phyloP scores from a whole-genome alignment of 2,329 filamentous ascomycete species.

The Tolypocladium capitatum region DNA sequence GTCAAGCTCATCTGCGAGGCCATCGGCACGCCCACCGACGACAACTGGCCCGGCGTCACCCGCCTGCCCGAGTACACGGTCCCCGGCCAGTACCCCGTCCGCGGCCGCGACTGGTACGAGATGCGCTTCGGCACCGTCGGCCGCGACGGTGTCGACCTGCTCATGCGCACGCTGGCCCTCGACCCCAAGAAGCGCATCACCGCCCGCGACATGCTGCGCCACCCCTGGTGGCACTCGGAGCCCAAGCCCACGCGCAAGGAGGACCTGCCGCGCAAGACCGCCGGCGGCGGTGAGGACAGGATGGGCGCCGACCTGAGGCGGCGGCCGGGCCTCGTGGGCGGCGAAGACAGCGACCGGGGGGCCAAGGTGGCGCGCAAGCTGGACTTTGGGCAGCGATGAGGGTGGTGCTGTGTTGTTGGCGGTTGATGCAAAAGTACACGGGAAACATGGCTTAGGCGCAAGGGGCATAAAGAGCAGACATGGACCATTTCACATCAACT shows the following conservation, averaged over 20 bases:
- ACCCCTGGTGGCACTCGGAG: slow-evolving; percentile 75
- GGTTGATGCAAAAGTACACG: not conserved
- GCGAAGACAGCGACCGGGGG: slow-evolving; percentile 56
- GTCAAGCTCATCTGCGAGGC: slow-evolving; percentile 71
- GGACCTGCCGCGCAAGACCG: slow-evolving; percentile 60
- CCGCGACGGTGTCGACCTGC: slow-evolving; percentile 68
- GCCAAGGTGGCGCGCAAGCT: slow-evolving; percentile 73
- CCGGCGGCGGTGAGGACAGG: slow-evolving; percentile 53
- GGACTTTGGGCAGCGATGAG: slow-evolving; percentile 49
- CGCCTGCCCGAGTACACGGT: slow-evolving; percentile 70
- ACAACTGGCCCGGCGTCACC: slow-evolving; percentile 88
- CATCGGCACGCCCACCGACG: slow-evolving; percentile 82
- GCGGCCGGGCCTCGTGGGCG: slow-evolving; percentile 47
- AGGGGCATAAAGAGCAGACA: not conserved
- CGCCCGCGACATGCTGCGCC: slow-evolving; percentile 63
- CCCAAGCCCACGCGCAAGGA: slow-evolving; percentile 73
- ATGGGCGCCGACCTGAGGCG: slow-evolving; percentile 74
- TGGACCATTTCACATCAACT: no score
- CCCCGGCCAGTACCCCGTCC: slow-evolving; percentile 47
- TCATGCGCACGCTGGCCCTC: slow-evolving; percentile 72
- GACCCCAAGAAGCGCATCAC: slow-evolving; percentile 79
- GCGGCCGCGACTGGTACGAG: slow-evolving; percentile 59
- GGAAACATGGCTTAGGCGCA: not conserved
- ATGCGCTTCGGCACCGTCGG: slow-evolving; percentile 70
- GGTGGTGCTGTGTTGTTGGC: not conserved